Percentiles rank a stretch among this genome's conserved stretches.
phyloP scores from a whole-genome alignment of 345 rosid genomes.

The Citrus unshiu region DNA sequence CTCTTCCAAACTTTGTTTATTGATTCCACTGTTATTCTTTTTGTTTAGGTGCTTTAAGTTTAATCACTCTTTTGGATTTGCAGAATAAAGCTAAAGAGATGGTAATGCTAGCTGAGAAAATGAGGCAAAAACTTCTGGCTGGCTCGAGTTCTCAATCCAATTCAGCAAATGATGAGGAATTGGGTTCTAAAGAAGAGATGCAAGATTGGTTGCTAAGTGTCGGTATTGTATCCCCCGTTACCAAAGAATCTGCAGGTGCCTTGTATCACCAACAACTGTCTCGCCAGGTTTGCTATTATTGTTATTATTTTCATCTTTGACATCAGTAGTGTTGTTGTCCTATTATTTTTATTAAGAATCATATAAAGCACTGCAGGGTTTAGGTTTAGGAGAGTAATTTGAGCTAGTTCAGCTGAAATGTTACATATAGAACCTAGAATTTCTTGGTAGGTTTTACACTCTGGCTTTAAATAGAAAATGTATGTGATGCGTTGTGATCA shows the following conservation, averaged over 20 bases:
- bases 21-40: not conserved
- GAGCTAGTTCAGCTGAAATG: not conserved
- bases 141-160: constrained; percentile 54
- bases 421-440: not conserved
- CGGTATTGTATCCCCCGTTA: constrained; percentile 95
- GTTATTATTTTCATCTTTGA: constrained; percentile 1
- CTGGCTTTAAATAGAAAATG: not conserved
- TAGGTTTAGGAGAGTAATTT: not conserved
- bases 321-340: constrained; percentile 11
- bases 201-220: constrained; percentile 95
- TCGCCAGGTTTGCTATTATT: constrained; percentile 63
- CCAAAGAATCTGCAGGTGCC: constrained; percentile 95
- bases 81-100: constrained; percentile 95
- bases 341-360: not conserved
- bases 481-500: not conserved
- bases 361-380: not conserved
- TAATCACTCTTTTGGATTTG: constrained; percentile 17
- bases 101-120: constrained; percentile 88
- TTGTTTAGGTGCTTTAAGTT: constrained; percentile 9
- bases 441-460: not conserved
- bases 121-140: constrained; percentile 85
- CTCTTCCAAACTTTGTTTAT: not conserved
- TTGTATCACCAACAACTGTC: constrained; percentile 87
- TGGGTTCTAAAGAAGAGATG: constrained; percentile 93
- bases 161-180: constrained; percentile 64